A percentile compares a stretch with the other conserved stretches of the same genome.
Evolutionary conservation across 2,329 filamentous ascomycete genomes (phyloP).

Genomic region (Dryadomyces quercivorus): DNA sequence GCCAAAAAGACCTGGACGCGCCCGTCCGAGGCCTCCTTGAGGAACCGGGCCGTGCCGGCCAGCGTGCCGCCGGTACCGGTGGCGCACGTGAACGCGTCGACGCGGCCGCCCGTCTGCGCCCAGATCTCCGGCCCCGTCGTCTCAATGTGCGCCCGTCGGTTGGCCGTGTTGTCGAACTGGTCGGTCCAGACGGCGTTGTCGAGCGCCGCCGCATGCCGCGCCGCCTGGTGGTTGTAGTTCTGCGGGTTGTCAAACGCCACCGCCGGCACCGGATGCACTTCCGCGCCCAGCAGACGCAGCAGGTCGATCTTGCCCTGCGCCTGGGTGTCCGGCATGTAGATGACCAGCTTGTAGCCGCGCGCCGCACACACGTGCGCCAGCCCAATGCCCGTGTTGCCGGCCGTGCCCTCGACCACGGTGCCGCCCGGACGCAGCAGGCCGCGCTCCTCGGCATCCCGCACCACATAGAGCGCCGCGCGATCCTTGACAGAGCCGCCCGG

Average conservation of each 20-base stretch:
- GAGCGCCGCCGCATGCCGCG: conserved; percentile 71
- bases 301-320: conserved; percentile 97
- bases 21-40: conserved; percentile 72
- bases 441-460: conserved; percentile 83
- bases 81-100: conserved; percentile 92
- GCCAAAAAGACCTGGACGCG: conserved; percentile 79
- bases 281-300: conserved; percentile 77
- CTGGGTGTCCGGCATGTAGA: conserved; percentile 99
- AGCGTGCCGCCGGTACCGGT: conserved; percentile 89
- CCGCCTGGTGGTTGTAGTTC: conserved; percentile 97
- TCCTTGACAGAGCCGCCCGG: conserved; percentile 95
- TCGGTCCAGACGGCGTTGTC: conserved; percentile 96
- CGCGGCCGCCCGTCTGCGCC: conserved; percentile 71
- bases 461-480: conserved; percentile 85
- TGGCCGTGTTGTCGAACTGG: conserved; percentile 95
- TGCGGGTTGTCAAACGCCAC: conserved; percentile 90
- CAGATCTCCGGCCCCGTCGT: conserved; percentile 97
- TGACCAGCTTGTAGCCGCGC: conserved; percentile 86
- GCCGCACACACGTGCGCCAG: conserved; percentile 92
- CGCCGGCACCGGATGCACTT: conserved; percentile 91
- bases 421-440: conserved; percentile 65
- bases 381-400: conserved; percentile 95
- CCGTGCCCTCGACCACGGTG: conserved; percentile 93
- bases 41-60: conserved; percentile 74
- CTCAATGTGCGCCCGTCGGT: conserved; percentile 87